These are phyloP conservation scores for Cryphonectria japonica DNA, from an alignment of 2,329 filamentous ascomycete genomes.

Conservation along the genomic window DNA sequence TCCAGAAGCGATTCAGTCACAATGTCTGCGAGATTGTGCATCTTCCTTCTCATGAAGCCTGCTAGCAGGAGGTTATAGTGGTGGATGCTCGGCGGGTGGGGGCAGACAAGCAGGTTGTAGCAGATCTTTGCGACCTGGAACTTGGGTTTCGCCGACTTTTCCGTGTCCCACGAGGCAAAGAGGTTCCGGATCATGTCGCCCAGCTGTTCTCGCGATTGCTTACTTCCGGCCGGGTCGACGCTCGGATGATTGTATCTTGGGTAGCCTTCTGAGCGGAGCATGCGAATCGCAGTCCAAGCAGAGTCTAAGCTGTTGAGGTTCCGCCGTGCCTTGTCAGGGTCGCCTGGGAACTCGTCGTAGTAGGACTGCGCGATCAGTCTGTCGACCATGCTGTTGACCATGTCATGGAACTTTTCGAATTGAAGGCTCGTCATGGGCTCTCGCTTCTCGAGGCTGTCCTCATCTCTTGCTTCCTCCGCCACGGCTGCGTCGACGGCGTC, in stretches of 20 bases:
- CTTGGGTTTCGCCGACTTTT: conserved; percentile 32
- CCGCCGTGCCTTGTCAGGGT: conserved; percentile 28
- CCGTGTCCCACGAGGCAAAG: conserved; percentile 34
- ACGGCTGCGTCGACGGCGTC: conserved; percentile 16
- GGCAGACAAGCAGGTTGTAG: conserved; percentile 68
- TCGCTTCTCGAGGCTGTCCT: conserved; percentile 19
- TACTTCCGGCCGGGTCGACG: conserved; percentile 30
- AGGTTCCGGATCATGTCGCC: conserved; percentile 35
- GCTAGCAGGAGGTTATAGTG: conserved; percentile 73
- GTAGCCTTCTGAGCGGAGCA: conserved; percentile 42
- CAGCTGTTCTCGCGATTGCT: conserved; percentile 31
- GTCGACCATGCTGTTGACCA: conserved; percentile 38
- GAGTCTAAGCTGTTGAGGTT: conserved; percentile 38
- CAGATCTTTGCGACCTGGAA: conserved; percentile 52
- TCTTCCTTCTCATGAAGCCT: conserved; percentile 60
- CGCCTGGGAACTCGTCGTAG: conserved; percentile 31
- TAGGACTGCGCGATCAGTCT: conserved; percentile 37
- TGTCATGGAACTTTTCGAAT: conserved; percentile 30
- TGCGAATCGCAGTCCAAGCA: conserved; percentile 36
- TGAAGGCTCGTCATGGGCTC: conserved; percentile 33
- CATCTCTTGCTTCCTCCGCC: conserved; percentile 16
- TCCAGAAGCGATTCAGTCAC: conserved; percentile 57
- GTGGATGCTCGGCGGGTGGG: conserved; percentile 64
- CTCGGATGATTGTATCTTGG: conserved; percentile 37
- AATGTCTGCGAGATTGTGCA: conserved; percentile 54